Percentiles rank a stretch among this genome's conserved stretches.
Conservation (phyloP, 1,284 basidiomycete species). For the Ganoderma meredithae region DNA sequence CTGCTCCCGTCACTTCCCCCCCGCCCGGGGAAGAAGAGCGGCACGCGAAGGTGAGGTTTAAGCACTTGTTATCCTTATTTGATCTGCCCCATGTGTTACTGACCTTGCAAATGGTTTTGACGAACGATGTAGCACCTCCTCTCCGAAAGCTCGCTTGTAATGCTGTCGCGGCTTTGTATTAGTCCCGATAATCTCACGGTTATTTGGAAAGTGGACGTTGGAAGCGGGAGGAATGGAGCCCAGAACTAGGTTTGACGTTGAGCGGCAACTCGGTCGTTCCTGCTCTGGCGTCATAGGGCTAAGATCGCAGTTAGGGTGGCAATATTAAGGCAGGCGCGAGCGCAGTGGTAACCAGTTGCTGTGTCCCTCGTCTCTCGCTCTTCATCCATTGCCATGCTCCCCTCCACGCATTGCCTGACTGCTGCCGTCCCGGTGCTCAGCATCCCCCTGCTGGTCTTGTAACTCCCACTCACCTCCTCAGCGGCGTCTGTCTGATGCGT, state of each 20-base stretch:
- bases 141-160: not conserved
- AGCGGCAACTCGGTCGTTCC: not conserved
- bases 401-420: not conserved
- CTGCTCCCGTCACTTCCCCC: slow-evolving; percentile 41
- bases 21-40: slow-evolving; percentile 41
- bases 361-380: too few relatives aligned
- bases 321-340: not conserved
- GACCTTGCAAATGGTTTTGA: slow-evolving; percentile 7
- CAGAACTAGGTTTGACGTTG: not conserved
- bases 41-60: slow-evolving; percentile 27
- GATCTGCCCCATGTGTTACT: slow-evolving; percentile 23
- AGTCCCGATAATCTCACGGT: not conserved
- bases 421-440: not conserved
- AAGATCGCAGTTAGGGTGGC: not conserved
- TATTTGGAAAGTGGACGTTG: not conserved
- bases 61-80: slow-evolving; percentile 22
- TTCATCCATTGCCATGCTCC: not conserved
- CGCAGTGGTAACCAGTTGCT: not conserved
- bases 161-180: not conserved
- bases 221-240: not conserved
- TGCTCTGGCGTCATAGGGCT: not conserved
- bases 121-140: not conserved
- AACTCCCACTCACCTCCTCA: not conserved
- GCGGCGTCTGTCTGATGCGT: not conserved
- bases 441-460: not conserved